phyloP scores from a whole-genome alignment of 768 basidiomycete genomes.

The Termitomyces sp. region DNA sequence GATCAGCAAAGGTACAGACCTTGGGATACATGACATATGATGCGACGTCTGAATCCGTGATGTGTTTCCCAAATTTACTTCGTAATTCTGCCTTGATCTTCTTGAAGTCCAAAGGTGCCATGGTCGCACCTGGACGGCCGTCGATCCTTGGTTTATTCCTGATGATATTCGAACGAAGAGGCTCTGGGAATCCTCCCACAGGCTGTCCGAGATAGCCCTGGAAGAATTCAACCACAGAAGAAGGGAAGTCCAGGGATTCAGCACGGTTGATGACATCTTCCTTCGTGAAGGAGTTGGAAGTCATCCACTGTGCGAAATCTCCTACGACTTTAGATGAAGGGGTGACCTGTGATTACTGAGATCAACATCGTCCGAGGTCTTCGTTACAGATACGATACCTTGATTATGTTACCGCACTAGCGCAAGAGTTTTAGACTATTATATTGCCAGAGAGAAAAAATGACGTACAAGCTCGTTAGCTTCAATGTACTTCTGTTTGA shows the following conservation, averaged over 20 bases:
- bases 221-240: slow-evolving; percentile 97
- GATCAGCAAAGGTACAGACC: slow-evolving; percentile 38
- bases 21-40: slow-evolving; percentile 99
- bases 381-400: slow-evolving; percentile 37
- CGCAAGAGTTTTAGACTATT: slow-evolving; percentile 9
- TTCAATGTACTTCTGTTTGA: slow-evolving; percentile 98
- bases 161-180: slow-evolving; percentile 86
- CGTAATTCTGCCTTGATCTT: slow-evolving; percentile 91
- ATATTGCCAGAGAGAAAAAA: slow-evolving; percentile 1
- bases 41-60: slow-evolving; percentile 89
- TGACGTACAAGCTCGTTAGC: slow-evolving; percentile 85
- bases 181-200: slow-evolving; percentile 98
- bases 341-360: slow-evolving; percentile 58
- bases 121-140: slow-evolving; percentile 84
- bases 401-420: slow-evolving; percentile 96
- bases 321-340: slow-evolving; percentile 99
- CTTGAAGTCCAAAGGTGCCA: slow-evolving; percentile 91
- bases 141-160: slow-evolving; percentile 93
- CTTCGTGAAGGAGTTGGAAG: slow-evolving; percentile 86
- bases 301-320: slow-evolving; percentile 99
- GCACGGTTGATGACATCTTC: slow-evolving; percentile 84
- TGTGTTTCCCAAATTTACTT: slow-evolving; percentile 93
- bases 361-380: not conserved
- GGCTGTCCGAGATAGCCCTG: slow-evolving; percentile 98
- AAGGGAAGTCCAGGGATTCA: slow-evolving; percentile 93